Conservation (phyloP, 23 red algal genomes). For the Gracilaria caudata region DNA sequence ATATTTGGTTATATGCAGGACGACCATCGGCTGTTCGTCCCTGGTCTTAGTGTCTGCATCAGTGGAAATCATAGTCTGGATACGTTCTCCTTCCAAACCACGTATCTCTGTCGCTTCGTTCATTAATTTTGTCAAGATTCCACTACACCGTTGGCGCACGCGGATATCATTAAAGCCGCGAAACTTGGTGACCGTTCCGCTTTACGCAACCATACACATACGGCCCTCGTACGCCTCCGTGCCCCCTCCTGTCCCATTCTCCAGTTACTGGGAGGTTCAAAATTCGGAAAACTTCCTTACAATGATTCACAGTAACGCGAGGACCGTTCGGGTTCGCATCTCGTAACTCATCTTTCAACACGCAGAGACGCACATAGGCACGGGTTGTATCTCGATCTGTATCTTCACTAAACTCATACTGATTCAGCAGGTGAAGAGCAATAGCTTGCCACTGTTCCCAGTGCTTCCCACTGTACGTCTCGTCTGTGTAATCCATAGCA, state of each 20-base stretch:
- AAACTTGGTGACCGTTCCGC: conserved; percentile 1
- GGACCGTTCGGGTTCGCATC: conserved; percentile 51
- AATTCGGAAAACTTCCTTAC: conserved; percentile 91
- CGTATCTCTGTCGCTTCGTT: not conserved
- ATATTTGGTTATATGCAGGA: too few relatives aligned
- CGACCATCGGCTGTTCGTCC: too few relatives aligned
- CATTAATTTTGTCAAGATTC: too few relatives aligned
- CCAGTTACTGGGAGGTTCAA: conserved; percentile 94
- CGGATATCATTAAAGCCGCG: not conserved
- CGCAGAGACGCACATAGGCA: conserved; percentile 93
- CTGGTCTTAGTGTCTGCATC: too few relatives aligned
- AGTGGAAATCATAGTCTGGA: too few relatives aligned
- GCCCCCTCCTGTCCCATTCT: conserved; percentile 93
- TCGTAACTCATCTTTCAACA: conserved; percentile 85
- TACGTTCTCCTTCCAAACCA: too few relatives aligned
- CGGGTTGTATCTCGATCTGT: conserved; percentile 68
- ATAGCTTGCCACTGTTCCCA: conserved; percentile 86
- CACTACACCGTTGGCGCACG: too few relatives aligned
- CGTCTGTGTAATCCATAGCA: conserved; percentile 73
- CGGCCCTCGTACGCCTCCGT: conserved; percentile 95
- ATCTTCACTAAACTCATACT: conserved; percentile 91
- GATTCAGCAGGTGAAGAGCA: conserved; percentile 66
- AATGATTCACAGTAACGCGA: conserved; percentile 88
- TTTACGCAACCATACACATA: conserved; percentile 90
- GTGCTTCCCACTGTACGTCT: conserved; percentile 64